A percentile compares a stretch with the other conserved stretches of the same genome.
Conservation (phyloP, 176 grass and related monocot genomes). For the Aegilops speltoides region DNA sequence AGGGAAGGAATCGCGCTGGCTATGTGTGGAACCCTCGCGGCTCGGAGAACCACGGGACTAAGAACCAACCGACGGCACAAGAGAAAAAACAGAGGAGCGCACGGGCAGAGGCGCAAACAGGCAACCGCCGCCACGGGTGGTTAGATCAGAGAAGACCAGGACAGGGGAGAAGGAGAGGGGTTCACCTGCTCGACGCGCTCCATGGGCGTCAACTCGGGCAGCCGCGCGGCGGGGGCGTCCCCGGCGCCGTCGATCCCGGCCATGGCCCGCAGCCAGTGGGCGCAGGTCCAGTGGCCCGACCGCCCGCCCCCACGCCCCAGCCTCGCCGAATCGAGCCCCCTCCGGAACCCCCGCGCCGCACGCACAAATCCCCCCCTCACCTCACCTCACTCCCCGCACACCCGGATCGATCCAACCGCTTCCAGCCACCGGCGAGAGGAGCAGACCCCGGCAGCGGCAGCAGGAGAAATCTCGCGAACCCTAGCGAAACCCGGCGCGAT, state of each 20-base stretch:
- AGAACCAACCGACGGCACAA: no score
- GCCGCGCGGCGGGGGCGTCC: constrained; percentile 12
- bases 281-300: constrained; percentile 85
- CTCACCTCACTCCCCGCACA: no score
- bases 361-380: background rate
- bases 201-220: constrained; percentile 38
- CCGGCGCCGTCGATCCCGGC: constrained; percentile 60
- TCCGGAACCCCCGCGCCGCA: background rate
- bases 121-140: background rate
- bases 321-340: constrained; percentile 40
- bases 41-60: background rate
- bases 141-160: background rate
- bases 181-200: constrained; percentile 56
- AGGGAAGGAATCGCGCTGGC: background rate
- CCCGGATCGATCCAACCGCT: no score
- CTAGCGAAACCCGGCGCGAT: background rate
- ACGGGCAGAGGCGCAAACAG: background rate
- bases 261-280: constrained; percentile 89
- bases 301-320: constrained; percentile 92
- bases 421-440: no score
- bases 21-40: no score
- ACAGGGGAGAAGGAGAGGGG: background rate
- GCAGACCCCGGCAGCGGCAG: no score
- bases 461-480: background rate
- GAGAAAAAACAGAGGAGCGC: background rate